phyloP scores from a whole-genome alignment of 2,329 filamentous ascomycete species.

The Epicoccum nigrum region DNA sequence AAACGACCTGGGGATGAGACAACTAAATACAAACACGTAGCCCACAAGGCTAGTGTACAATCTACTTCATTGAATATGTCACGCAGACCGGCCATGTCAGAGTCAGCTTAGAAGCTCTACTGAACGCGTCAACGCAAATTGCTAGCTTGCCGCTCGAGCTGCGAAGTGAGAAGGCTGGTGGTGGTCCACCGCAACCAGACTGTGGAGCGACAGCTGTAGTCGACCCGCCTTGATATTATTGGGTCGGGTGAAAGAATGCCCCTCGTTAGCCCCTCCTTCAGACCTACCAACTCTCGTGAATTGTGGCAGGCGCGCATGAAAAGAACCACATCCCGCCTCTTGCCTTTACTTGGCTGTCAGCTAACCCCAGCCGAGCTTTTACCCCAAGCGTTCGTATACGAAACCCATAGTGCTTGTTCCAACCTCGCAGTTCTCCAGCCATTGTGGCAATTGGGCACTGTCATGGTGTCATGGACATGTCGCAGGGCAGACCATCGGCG shows the following conservation, averaged over 20 bases:
- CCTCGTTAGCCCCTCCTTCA: constrained; percentile 37
- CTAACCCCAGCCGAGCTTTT: constrained; percentile 6
- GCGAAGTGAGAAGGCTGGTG: constrained; percentile 32
- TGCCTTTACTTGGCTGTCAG: constrained; percentile 25
- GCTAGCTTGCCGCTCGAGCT: constrained; percentile 31
- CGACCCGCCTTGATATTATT: constrained; percentile 23
- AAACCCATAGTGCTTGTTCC: constrained; percentile 5
- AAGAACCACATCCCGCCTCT: constrained; percentile 25
- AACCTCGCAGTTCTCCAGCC: constrained; percentile 5
- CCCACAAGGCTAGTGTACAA: constrained; percentile 19
- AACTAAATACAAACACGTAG: constrained; percentile 37
- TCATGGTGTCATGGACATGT: constrained; percentile 4
- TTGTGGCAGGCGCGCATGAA: constrained; percentile 11
- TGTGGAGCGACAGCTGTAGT: constrained; percentile 14
- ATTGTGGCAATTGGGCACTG: not conserved
- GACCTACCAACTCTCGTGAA: constrained; percentile 22
- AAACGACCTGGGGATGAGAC: constrained; percentile 26
- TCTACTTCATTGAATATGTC: constrained; percentile 32
- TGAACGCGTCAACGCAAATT: constrained; percentile 38
- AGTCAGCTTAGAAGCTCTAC: constrained; percentile 30
- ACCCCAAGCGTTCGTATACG: constrained; percentile 8
- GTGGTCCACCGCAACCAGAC: constrained; percentile 17
- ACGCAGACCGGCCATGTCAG: constrained; percentile 27
- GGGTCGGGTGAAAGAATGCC: constrained; percentile 30
- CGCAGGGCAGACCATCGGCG: not conserved